Conservation (phyloP, 2,329 filamentous ascomycete species). For the Botryotinia globosa region DNA sequence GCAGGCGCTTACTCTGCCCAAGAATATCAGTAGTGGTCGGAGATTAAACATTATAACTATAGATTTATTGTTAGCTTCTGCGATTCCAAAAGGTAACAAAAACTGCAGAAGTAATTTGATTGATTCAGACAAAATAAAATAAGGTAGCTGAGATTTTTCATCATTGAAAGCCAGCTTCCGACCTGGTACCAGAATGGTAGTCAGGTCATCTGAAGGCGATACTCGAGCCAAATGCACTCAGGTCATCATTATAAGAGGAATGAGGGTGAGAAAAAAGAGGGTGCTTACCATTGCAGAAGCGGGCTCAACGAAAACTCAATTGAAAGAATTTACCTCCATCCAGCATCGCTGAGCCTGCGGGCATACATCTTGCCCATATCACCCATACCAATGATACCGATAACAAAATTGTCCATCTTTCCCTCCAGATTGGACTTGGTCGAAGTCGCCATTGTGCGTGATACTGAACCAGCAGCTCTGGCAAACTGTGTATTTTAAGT, state of each 20-base stretch:
- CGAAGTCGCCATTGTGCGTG: slow-evolving; percentile 12
- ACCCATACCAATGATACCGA: slow-evolving; percentile 98
- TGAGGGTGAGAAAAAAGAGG: slow-evolving; percentile 34
- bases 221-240: slow-evolving; percentile 99
- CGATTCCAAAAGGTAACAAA: slow-evolving; percentile 17
- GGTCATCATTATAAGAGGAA: slow-evolving; percentile 76
- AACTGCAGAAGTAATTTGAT: slow-evolving; percentile 21
- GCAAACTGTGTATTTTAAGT: not conserved
- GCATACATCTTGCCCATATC: slow-evolving; percentile 99
- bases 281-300: slow-evolving; percentile 33
- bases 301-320: slow-evolving; percentile 38
- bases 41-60: not conserved
- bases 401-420: slow-evolving; percentile 55
- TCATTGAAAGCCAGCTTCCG: slow-evolving; percentile 76
- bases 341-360: slow-evolving; percentile 78
- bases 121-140: slow-evolving; percentile 78
- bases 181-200: slow-evolving; percentile 73
- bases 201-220: slow-evolving; percentile 64
- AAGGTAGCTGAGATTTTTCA: slow-evolving; percentile 99
- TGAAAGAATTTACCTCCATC: slow-evolving; percentile 78
- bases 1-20: slow-evolving; percentile 83
- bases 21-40: slow-evolving; percentile 9
- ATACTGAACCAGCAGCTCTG: not conserved
- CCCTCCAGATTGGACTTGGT: slow-evolving; percentile 20
- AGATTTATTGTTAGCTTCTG: slow-evolving; percentile 32